Evolutionary conservation across 1,284 basidiomycete genomes (phyloP).

Genomic region (Irpex lacteus): DNA sequence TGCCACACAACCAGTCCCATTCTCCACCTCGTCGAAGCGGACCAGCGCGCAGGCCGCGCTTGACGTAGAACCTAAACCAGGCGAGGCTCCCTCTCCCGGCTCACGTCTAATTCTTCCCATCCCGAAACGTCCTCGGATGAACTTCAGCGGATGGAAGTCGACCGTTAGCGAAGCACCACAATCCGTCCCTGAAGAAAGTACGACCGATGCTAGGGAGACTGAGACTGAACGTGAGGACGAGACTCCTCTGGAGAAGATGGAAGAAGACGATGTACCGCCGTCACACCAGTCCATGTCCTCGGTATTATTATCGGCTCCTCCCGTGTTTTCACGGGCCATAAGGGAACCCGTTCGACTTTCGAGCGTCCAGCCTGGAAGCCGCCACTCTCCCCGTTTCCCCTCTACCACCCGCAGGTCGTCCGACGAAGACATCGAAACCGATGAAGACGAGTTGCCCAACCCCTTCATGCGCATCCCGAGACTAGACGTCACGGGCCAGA

Average conservation of each 20-base stretch:
- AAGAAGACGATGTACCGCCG: neutral
- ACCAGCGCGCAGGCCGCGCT: slow-evolving; percentile 23
- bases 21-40: slow-evolving; percentile 20
- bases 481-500: neutral
- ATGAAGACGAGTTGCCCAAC: neutral
- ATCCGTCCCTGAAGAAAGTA: neutral
- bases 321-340: neutral
- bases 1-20: neutral
- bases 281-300: neutral
- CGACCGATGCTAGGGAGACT: slow-evolving; percentile 7
- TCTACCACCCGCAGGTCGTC: neutral
- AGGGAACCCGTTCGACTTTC: neutral
- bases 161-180: slow-evolving; percentile 16
- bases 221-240: slow-evolving; percentile 10
- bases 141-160: slow-evolving; percentile 11
- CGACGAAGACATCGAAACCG: neutral
- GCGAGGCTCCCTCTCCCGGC: neutral
- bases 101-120: slow-evolving; percentile 21
- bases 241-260: neutral
- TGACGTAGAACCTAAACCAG: slow-evolving; percentile 12
- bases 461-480: neutral
- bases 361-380: neutral
- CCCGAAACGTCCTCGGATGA: slow-evolving; percentile 28
- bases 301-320: neutral
- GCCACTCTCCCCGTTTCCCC: neutral